phyloP scores from a whole-genome alignment of 176 grass and related monocot species.

The Microstegium vimineum region DNA sequence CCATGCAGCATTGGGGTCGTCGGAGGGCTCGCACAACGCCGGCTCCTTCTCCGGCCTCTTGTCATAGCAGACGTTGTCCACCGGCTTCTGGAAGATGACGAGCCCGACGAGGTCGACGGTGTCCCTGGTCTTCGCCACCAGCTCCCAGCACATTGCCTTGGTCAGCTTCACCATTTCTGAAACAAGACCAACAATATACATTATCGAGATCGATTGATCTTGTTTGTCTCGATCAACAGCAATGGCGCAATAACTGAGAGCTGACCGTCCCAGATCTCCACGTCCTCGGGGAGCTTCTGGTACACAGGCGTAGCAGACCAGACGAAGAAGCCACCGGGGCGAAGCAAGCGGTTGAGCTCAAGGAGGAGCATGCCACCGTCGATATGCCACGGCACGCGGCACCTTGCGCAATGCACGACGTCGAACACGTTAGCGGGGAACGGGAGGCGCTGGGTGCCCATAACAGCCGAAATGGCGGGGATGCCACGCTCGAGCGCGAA shows the following conservation, averaged over 20 bases:
- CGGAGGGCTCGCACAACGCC: slow-evolving; percentile 62
- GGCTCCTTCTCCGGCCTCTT: slow-evolving; percentile 45
- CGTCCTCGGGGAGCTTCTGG: slow-evolving; percentile 67
- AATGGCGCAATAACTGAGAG: background rate
- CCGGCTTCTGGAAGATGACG: slow-evolving; percentile 72
- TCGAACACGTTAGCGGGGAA: slow-evolving; percentile 80
- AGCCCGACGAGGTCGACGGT: slow-evolving; percentile 67
- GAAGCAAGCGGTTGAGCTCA: slow-evolving; percentile 77
- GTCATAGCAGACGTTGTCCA: slow-evolving; percentile 60
- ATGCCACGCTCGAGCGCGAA: slow-evolving; percentile 96
- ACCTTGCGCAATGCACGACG: slow-evolving; percentile 83
- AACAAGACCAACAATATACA: background rate
- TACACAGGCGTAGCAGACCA: slow-evolving; percentile 97
- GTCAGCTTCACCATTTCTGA: slow-evolving; percentile 71
- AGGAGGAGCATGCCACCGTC: slow-evolving; percentile 83
- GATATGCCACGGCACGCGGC: slow-evolving; percentile 88
- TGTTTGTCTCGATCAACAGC: background rate
- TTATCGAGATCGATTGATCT: background rate
- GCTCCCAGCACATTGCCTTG: slow-evolving; percentile 91
- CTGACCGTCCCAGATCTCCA: slow-evolving; percentile 89
- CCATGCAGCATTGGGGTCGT: slow-evolving; percentile 91
- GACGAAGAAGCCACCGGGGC: slow-evolving; percentile 87
- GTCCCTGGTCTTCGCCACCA: slow-evolving; percentile 75
- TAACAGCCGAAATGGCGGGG: slow-evolving; percentile 87
- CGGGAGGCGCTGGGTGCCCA: slow-evolving; percentile 80